A percentile compares a stretch with the other conserved stretches of the same genome.
Conservation (phyloP, 495 filamentous ascomycete species). For the Chlorociboria aeruginascens region DNA sequence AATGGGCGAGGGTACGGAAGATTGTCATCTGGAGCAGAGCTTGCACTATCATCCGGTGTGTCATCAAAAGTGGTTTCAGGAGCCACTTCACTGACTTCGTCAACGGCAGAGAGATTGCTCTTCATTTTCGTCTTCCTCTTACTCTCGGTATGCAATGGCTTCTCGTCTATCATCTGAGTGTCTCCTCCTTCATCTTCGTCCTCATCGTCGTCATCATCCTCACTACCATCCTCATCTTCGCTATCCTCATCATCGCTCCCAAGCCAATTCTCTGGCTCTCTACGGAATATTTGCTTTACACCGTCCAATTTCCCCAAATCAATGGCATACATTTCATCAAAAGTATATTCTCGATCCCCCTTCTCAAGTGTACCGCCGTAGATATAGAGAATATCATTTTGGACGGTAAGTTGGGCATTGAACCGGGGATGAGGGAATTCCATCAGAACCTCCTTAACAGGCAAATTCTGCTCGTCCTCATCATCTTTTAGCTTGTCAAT, state of each 20-base stretch:
- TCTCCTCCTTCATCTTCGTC: constrained; percentile 59
- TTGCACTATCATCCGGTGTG: constrained; percentile 32
- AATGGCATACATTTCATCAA: constrained; percentile 86
- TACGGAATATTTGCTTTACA: constrained; percentile 74
- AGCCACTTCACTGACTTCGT: constrained; percentile 20
- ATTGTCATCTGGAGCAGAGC: constrained; percentile 39
- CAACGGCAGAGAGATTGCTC: constrained; percentile 31
- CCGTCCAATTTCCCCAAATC: constrained; percentile 88
- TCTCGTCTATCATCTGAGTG: constrained; percentile 55
- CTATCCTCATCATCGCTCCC: constrained; percentile 57
- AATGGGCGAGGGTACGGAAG: constrained; percentile 71
- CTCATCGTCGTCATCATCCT: constrained; percentile 57
- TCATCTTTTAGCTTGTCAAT: constrained; percentile 33
- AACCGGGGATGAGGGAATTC: constrained; percentile 82
- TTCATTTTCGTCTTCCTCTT: constrained; percentile 27
- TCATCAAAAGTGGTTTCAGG: constrained; percentile 30
- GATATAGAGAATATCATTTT: constrained; percentile 84
- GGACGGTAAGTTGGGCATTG: constrained; percentile 79
- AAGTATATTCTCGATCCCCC: constrained; percentile 71
- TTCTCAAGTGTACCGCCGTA: constrained; percentile 94
- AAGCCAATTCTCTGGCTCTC: constrained; percentile 76
- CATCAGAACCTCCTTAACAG: constrained; percentile 41
- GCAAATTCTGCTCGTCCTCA: constrained; percentile 37
- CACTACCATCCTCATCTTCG: constrained; percentile 55
- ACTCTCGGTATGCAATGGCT: constrained; percentile 29